phyloP scores from a whole-genome alignment of 2,329 filamentous ascomycete genomes.

The Apiospora hydei region DNA sequence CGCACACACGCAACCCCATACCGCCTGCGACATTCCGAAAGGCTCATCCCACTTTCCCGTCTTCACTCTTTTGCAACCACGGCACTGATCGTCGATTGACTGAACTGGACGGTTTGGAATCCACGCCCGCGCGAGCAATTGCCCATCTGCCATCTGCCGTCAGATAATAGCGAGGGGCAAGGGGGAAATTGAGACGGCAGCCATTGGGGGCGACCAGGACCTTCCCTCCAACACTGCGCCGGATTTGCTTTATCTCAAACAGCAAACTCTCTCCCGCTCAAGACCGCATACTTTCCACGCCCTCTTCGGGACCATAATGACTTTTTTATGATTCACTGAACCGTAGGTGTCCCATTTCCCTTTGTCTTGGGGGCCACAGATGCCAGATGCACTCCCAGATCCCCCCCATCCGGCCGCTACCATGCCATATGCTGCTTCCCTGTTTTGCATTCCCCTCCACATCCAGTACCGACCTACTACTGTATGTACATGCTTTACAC shows the following conservation, averaged over 20 bases:
- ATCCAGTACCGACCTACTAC: background rate
- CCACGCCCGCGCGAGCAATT: background rate
- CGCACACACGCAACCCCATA: background rate
- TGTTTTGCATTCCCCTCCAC: constrained; percentile 21
- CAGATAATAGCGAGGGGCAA: constrained; percentile 8
- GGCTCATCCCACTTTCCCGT: background rate
- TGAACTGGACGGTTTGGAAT: background rate
- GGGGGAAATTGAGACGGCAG: constrained; percentile 9
- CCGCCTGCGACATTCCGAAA: background rate
- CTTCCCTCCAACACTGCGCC: constrained; percentile 14
- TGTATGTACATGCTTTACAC: constrained; percentile 18
- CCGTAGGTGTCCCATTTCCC: constrained; percentile 14
- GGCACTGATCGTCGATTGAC: background rate
- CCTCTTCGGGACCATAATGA: constrained; percentile 6
- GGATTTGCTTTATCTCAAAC: constrained; percentile 21
- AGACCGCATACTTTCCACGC: background rate
- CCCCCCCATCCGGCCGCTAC: background rate
- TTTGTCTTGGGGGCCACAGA: constrained; percentile 11
- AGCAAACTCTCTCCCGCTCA: constrained; percentile 14
- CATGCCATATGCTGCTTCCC: constrained; percentile 15
- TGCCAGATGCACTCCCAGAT: background rate
- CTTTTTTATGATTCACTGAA: constrained; percentile 20
- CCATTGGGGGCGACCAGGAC: constrained; percentile 6
- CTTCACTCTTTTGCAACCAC: background rate
- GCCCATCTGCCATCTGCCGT: constrained; percentile 2